phyloP scores from a whole-genome alignment of 306 rosid genomes.

The Hippophae rhamnoides region DNA sequence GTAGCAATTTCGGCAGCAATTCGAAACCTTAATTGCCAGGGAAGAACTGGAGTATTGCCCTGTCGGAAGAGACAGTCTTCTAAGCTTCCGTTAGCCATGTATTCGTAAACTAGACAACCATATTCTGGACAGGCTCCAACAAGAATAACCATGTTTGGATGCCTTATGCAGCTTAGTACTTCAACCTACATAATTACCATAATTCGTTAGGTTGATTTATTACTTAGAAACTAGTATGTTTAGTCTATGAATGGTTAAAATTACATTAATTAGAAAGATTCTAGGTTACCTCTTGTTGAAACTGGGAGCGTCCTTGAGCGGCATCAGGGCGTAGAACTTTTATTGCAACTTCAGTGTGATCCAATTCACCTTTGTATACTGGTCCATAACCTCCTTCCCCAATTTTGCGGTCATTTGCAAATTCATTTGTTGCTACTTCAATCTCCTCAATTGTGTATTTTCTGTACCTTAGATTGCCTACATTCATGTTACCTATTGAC shows the following conservation, averaged over 20 bases:
- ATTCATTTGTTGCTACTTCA: constrained; percentile 60
- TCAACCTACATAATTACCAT: constrained; percentile 46
- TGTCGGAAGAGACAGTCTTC: constrained; percentile 68
- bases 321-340: constrained; percentile 67
- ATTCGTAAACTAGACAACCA: constrained; percentile 79
- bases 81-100: constrained; percentile 83
- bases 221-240: too few relatives aligned
- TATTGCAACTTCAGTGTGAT: constrained; percentile 71
- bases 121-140: constrained; percentile 81
- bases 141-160: constrained; percentile 93
- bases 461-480: constrained; percentile 27
- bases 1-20: constrained; percentile 84
- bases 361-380: constrained; percentile 51
- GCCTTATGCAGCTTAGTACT: constrained; percentile 67
- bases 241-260: too few relatives aligned
- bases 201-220: background rate
- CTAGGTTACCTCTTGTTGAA: constrained; percentile 66
- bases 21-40: constrained; percentile 75
- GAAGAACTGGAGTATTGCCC: constrained; percentile 36
- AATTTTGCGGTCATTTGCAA: constrained; percentile 37
- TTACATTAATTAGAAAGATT: background rate
- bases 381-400: constrained; percentile 99
- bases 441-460: constrained; percentile 50
- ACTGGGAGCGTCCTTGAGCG: constrained; percentile 61
- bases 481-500: constrained; percentile 21